phyloP scores from a whole-genome alignment of 2,329 filamentous ascomycete species.

The Pseudogymnoascus sp. region DNA sequence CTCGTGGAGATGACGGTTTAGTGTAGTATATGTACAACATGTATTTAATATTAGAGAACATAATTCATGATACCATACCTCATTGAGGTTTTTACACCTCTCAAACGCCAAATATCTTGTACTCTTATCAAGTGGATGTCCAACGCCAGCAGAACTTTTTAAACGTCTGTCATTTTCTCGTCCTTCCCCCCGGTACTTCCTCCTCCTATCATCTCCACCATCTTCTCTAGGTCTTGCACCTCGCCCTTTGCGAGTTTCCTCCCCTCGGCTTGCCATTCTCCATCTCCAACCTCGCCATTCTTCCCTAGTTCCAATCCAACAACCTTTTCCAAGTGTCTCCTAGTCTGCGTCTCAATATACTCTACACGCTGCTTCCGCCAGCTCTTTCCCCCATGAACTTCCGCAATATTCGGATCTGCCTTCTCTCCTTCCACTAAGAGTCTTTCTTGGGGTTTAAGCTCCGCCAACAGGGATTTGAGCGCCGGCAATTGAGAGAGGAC shows the following conservation, averaged over 20 bases:
- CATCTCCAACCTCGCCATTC: conserved; percentile 54
- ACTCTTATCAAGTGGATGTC: conserved; percentile 5
- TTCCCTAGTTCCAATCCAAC: conserved; percentile 57
- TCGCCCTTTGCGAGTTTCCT: conserved; percentile 42
- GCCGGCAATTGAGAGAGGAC: conserved; percentile 76
- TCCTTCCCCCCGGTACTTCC: conserved; percentile 11
- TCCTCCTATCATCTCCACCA: conserved; percentile 38
- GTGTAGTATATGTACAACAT: conserved; percentile 4
- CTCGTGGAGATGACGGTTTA: conserved; percentile 14
- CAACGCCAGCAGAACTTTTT: not conserved
- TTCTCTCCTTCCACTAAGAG: conserved; percentile 28
- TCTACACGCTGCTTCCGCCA: conserved; percentile 64
- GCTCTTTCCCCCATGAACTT: conserved; percentile 37
- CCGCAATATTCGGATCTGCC: conserved; percentile 16
- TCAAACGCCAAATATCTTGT: not conserved
- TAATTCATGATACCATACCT: conserved; percentile 6
- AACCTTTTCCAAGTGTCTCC: conserved; percentile 64
- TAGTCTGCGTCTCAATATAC: conserved; percentile 76
- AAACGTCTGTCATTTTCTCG: conserved; percentile 8
- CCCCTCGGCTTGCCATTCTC: conserved; percentile 53
- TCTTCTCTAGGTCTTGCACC: conserved; percentile 48
- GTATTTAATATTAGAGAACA: conserved; percentile 6
- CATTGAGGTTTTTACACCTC: not conserved
- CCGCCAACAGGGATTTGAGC: conserved; percentile 60
- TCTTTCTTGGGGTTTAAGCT: conserved; percentile 56